Base-by-base conservation (phyloP, 768 basidiomycete species). In the Lentinula aciculospora region DNA sequence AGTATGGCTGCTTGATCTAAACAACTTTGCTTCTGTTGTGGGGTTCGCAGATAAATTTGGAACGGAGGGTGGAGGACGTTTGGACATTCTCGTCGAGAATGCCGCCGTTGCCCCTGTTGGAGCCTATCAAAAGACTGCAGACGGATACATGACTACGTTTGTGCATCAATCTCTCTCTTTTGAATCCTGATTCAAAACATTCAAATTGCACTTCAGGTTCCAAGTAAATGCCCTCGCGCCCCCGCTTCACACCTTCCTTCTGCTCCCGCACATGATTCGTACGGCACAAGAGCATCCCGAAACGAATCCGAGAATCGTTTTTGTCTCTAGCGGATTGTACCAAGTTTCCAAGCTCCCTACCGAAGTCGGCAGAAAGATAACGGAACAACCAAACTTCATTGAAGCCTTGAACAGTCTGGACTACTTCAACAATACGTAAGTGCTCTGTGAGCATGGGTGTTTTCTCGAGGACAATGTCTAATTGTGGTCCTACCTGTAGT, bases 131-230 rank as follows among this genome's bases (percentile, higher is more conserved):
- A 47, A 61, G 12, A 76, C 75, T 0, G 31, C 49, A 0, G 75
- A 82, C 63, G 81, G 77, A 6, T 82, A 76, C 76, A 80, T 83
- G 58, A 49, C 65, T 12, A 66, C 61, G 81, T 81, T 45, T 2
- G 71, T 63, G 19, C 3, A 7, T 15, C 9, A 9, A 3, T 10
- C 5, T 0, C 19, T 9, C n/a, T n/a, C n/a, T n/a, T n/a, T n/a
- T n/a, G n/a, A n/a, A n/a, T n/a, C n/a, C n/a, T n/a, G n/a, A n/a
- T n/a, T n/a, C n/a, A n/a, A n/a, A n/a, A n/a, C n/a, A n/a, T n/a
- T n/a, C n/a, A n/a, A n/a, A n/a, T 3, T n/a, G 10, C 15, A 32
- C 17, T n/a, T 13, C 31, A 49, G 47, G 17, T 0, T 49, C 3
- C 47, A 49, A 28, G 47, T 28, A 4, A 49, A 49, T 28, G 21